Conservation (phyloP, 148 eudicot genomes). For the Spergularia marina region DNA sequence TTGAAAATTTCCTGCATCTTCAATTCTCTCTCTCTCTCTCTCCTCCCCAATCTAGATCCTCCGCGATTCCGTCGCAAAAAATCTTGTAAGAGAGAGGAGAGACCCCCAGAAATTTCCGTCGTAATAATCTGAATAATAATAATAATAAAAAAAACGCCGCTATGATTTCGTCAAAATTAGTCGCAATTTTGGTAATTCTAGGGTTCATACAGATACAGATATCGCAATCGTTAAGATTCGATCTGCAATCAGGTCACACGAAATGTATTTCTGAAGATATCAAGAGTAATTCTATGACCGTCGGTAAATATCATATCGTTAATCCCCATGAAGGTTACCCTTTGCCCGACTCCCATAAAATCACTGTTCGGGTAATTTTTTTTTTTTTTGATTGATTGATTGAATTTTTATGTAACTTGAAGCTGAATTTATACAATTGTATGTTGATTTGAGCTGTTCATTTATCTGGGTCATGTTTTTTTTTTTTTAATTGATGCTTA, state of each 20-base stretch:
- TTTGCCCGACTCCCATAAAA: constrained; percentile 65
- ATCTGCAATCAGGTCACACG: constrained; percentile 77
- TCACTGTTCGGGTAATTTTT: constrained; percentile 60
- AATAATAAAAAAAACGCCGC: background rate
- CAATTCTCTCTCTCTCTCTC: background rate
- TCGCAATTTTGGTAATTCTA: constrained; percentile 33
- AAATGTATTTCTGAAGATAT: constrained; percentile 93
- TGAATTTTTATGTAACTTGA: no score
- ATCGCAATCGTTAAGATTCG: constrained; percentile 62
- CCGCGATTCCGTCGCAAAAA: constrained; percentile 22
- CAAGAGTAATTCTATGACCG: constrained; percentile 73
- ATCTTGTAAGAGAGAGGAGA: background rate
- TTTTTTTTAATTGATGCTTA: background rate
- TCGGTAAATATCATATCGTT: constrained; percentile 70
- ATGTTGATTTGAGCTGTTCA: background rate
- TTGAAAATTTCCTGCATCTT: background rate
- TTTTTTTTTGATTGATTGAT: no score
- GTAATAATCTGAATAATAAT: background rate
- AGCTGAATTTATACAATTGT: background rate
- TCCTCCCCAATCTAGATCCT: constrained; percentile 16
- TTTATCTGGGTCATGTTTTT: background rate
- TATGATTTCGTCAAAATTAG: constrained; percentile 17
- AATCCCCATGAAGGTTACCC: constrained; percentile 63
- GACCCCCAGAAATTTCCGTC: background rate
- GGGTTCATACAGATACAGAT: constrained; percentile 35